Evolutionary conservation across 2,329 filamentous ascomycete species (phyloP).

Genomic region (Trichoderma sp.): DNA sequence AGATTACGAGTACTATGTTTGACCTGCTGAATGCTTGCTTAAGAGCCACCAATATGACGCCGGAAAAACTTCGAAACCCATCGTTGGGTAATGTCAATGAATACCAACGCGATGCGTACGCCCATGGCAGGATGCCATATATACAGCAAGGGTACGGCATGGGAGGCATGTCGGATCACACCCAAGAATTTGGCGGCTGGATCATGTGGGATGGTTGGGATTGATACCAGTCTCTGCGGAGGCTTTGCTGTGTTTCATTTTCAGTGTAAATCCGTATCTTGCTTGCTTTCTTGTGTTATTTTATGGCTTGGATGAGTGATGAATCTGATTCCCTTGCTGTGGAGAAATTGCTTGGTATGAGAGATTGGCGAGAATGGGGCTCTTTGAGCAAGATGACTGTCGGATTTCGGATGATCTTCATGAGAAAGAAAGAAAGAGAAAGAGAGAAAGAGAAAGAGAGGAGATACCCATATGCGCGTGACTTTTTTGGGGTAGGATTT

Average conservation of each 20-base stretch:
- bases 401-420: neutral
- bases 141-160: constrained; percentile 39
- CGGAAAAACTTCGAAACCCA: constrained; percentile 41
- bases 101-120: constrained; percentile 37
- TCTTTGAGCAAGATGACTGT: neutral
- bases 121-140: constrained; percentile 37
- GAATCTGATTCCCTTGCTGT: neutral
- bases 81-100: constrained; percentile 30
- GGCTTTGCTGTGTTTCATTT: neutral
- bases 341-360: neutral
- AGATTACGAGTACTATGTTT: constrained; percentile 48
- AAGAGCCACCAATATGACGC: constrained; percentile 48
- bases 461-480: constrained; percentile 15
- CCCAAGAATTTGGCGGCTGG: constrained; percentile 43
- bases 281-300: neutral
- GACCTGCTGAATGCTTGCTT: constrained; percentile 51
- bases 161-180: constrained; percentile 35
- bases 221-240: constrained; percentile 27
- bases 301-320: constrained; percentile 4
- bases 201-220: constrained; percentile 49
- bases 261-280: neutral
- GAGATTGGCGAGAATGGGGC: neutral
- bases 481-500: neutral
- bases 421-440: neutral
- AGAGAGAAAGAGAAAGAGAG: neutral